A percentile compares a stretch with the other conserved stretches of the same genome.
These are phyloP conservation scores for Sarcocystis neurona DNA, from an alignment of 169 alveolate species.

Conservation along the genomic window DNA sequence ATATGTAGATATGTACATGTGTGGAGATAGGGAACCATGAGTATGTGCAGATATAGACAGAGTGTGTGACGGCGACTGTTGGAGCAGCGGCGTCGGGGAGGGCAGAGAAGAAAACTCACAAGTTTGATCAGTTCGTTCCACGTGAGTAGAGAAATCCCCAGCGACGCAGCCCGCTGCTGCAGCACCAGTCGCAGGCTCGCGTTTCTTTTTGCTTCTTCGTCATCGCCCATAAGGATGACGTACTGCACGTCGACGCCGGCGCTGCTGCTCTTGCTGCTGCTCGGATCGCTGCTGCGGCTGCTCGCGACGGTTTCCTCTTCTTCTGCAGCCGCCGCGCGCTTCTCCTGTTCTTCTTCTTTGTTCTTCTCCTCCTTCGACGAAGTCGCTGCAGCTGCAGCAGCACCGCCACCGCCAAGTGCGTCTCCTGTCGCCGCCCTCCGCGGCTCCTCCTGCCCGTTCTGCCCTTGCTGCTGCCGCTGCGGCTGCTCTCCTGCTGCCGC, in stretches of 20 bases:
- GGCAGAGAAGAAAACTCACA: too few relatives aligned
- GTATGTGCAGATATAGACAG: too few relatives aligned
- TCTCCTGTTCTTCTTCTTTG: slow-evolving; percentile 5
- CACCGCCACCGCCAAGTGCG: too few relatives aligned
- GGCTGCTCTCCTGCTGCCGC: background rate
- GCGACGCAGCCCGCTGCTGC: background rate
- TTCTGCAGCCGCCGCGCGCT: background rate
- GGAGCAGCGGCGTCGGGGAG: too few relatives aligned
- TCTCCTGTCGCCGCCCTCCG: background rate
- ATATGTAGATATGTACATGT: too few relatives aligned
- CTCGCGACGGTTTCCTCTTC: background rate
- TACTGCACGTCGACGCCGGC: slow-evolving; percentile 25
- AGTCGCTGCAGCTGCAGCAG: background rate
- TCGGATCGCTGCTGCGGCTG: slow-evolving; percentile 9
- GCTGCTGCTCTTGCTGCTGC: background rate
- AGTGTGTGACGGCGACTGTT: too few relatives aligned
- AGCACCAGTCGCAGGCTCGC: too few relatives aligned
- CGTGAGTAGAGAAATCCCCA: background rate
- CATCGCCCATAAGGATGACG: slow-evolving; percentile 31
- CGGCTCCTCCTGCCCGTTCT: background rate
- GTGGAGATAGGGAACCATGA: too few relatives aligned
- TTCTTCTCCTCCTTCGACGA: slow-evolving; percentile 1
- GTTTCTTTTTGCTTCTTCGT: background rate
- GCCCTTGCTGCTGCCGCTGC: background rate
- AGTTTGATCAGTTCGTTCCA: slow-evolving; percentile 39